Base-by-base conservation (phyloP, 2,329 filamentous ascomycete genomes). In the Fusarium miscanthi region DNA sequence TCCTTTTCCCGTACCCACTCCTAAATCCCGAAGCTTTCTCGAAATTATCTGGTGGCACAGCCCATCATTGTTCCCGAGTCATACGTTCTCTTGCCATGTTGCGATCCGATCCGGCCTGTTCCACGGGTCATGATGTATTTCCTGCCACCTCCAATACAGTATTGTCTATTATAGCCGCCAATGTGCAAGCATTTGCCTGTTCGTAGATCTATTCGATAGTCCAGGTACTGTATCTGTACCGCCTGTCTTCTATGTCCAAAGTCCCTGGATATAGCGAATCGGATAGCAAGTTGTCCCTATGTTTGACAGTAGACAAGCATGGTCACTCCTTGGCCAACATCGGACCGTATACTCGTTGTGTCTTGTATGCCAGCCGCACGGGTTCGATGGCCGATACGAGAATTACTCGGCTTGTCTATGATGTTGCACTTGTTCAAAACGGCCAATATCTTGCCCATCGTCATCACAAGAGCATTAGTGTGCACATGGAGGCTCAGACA, bases 341-440 rank as follows among this genome's bases (percentile, higher is more conserved):
- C 30, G 46, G 35, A 75, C 42, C 45, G 37, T 31, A 61, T 64
- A 48, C 45, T 51, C 53, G 30, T 42, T 51, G 59, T 63, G 43
- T 49, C 49, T 67, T 64, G 35, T 52, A 49, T 69, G 56, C 73
- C 59, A 41, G 59, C 64, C 64, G 61, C 64, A 40, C 65, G 68
- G 75, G 45, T 64, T 73, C 64, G 57, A 51, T 52, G 42, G 59
- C 69, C 30, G 62, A 77, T 68, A 76, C 73, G 74, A 77, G 69
- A 77, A 76, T 72, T 70, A 68, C 48, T 76, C 73, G 73, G 73
- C 71, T 74, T 72, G 42, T 14, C 45, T 65, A 40, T 61, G 49
- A 62, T 63, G 64, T 63, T 67, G 63, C 62, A 73, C 46, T 42
- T 63, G 65, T 60, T 63, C 54, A 61, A 64, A 61, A 63, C 61